These are phyloP conservation scores for Durio zibethinus DNA, from an alignment of 345 rosid genomes.

Conservation along the genomic window DNA sequence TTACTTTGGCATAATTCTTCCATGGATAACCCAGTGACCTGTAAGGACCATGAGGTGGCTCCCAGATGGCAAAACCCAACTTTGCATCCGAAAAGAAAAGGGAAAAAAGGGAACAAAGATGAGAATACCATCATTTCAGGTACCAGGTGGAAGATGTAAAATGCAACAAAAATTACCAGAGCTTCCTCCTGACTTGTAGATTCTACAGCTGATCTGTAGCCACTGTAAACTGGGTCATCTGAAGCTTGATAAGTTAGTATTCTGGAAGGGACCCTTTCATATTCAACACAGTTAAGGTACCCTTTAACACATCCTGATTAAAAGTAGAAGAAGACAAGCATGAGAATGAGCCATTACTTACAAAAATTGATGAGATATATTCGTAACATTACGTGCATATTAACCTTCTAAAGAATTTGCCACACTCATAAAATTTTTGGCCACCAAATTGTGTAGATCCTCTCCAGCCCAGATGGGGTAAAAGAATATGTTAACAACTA, in stretches of 20 bases:
- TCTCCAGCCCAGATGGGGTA: slow-evolving; percentile 99
- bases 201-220: slow-evolving; percentile 86
- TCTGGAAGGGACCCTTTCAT: slow-evolving; percentile 74
- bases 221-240: slow-evolving; percentile 79
- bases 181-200: slow-evolving; percentile 90
- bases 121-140: not conserved
- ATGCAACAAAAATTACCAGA: slow-evolving; percentile 47
- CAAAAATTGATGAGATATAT: not conserved
- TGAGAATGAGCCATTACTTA: not conserved
- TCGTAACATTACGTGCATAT: not conserved
- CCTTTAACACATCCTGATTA: slow-evolving; percentile 65
- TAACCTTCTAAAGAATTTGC: slow-evolving; percentile 89
- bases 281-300: slow-evolving; percentile 69
- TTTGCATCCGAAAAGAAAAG: slow-evolving; percentile 23
- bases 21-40: slow-evolving; percentile 74
- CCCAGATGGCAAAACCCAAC: slow-evolving; percentile 94
- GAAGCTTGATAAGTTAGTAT: slow-evolving; percentile 88
- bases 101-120: not conserved
- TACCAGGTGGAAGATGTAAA: slow-evolving; percentile 10
- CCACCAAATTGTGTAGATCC: slow-evolving; percentile 86
- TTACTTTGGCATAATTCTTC: slow-evolving; percentile 81
- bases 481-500: slow-evolving; percentile 73
- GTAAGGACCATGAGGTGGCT: slow-evolving; percentile 97
- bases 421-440: slow-evolving; percentile 73
- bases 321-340: slow-evolving; percentile 13